A percentile compares a stretch with the other conserved stretches of the same genome.
Evolutionary conservation across 1,284 basidiomycete species (phyloP).

Genomic region (Austroboletus rostrupii): DNA sequence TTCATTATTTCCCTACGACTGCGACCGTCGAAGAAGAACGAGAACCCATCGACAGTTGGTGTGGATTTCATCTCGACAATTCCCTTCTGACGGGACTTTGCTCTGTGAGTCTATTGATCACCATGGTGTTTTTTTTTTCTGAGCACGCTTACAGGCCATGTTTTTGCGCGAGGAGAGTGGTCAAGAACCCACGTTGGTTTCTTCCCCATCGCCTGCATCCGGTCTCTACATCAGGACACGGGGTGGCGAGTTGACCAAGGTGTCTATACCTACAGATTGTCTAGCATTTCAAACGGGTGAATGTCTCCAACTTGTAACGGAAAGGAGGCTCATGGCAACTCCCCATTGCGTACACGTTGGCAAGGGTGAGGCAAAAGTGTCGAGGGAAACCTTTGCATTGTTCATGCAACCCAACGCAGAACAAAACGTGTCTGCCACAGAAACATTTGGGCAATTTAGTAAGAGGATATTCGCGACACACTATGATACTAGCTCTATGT

Average conservation of each 20-base stretch:
- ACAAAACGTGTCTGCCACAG: conserved; percentile 60
- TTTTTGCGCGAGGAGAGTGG: conserved; percentile 53
- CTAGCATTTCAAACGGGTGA: conserved; percentile 93
- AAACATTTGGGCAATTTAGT: conserved; percentile 88
- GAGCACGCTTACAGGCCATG: conserved; percentile 59
- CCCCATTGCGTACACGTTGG: conserved; percentile 87
- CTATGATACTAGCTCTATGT: conserved; percentile 44
- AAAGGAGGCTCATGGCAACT: conserved; percentile 73
- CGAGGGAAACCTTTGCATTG: conserved; percentile 83
- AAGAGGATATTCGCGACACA: conserved; percentile 79
- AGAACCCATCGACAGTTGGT: conserved; percentile 75
- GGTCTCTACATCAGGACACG: conserved; percentile 89
- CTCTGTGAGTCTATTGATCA: conserved; percentile 46
- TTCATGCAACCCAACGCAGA: conserved; percentile 91
- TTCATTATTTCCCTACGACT: conserved; percentile 85
- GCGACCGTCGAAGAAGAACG: conserved; percentile 43
- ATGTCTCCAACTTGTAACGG: conserved; percentile 83
- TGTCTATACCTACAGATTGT: conserved; percentile 76
- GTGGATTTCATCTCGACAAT: conserved; percentile 82
- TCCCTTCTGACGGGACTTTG: conserved; percentile 87
- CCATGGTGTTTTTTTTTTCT: not conserved
- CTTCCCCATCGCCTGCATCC: conserved; percentile 67
- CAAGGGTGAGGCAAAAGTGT: conserved; percentile 47
- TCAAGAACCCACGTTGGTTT: conserved; percentile 46
- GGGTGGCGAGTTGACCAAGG: conserved; percentile 70